A percentile compares a stretch with the other conserved stretches of the same genome.
These are phyloP conservation scores for Kwoniella botswanensis DNA, from an alignment of 768 basidiomycete genomes.

Conservation along the genomic window DNA sequence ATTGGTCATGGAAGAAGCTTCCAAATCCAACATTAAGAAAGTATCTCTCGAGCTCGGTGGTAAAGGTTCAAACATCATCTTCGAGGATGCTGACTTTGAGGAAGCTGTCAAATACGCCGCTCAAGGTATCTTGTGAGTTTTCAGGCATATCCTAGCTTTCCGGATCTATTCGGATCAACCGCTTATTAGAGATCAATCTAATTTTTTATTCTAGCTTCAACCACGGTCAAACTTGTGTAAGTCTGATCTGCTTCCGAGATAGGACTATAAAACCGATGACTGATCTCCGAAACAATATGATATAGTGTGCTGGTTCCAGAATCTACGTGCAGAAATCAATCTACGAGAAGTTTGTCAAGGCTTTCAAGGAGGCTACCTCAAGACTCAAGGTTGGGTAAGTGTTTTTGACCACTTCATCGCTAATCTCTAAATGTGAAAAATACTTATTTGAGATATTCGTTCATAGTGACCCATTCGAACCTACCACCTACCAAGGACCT, in stretches of 20 bases:
- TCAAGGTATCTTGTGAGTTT: slow-evolving; percentile 70
- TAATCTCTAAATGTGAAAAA: neutral
- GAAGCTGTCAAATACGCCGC: slow-evolving; percentile 60
- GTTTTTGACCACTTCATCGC: neutral
- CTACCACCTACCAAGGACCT: slow-evolving; percentile 76
- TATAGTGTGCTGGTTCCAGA: slow-evolving; percentile 53
- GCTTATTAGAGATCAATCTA: neutral
- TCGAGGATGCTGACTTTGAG: slow-evolving; percentile 54
- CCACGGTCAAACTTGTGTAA: slow-evolving; percentile 47
- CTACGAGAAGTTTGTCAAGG: slow-evolving; percentile 51
- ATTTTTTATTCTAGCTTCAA: slow-evolving; percentile 31
- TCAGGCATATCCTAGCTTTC: neutral
- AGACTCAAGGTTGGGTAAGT: slow-evolving; percentile 69
- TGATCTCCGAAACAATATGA: neutral
- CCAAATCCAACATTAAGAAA: slow-evolving; percentile 76
- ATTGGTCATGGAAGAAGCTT: slow-evolving; percentile 79
- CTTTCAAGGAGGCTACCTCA: slow-evolving; percentile 65
- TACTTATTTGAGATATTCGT: neutral
- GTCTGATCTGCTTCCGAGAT: neutral
- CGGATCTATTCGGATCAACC: neutral
- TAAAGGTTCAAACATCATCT: slow-evolving; percentile 58
- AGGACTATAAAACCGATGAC: neutral
- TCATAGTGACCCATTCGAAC: slow-evolving; percentile 71
- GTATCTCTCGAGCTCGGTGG: slow-evolving; percentile 93
- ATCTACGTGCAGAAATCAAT: slow-evolving; percentile 53